These are phyloP conservation scores for Castanospermum australe DNA, from an alignment of 306 rosid genomes.

Conservation along the genomic window DNA sequence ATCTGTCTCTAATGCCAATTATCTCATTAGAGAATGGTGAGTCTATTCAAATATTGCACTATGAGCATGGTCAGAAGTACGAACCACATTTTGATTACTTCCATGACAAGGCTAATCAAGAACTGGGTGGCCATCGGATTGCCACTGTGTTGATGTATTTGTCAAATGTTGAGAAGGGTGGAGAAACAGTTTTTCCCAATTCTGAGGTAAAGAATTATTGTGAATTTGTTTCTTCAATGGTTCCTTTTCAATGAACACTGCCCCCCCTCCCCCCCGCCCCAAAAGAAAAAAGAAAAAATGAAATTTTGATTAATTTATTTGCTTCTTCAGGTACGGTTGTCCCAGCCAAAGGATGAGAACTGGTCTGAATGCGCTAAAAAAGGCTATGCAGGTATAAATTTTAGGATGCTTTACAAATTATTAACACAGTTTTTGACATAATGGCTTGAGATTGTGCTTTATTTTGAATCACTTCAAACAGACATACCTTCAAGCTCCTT, in stretches of 20 bases:
- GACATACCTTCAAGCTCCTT: neutral
- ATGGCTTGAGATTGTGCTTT: neutral
- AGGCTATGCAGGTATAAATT: slow-evolving; percentile 77
- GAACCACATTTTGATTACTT: slow-evolving; percentile 91
- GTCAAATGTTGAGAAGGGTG: slow-evolving; percentile 85
- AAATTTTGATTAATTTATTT: slow-evolving; percentile 8
- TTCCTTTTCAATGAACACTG: neutral
- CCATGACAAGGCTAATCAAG: slow-evolving; percentile 77
- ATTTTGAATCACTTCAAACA: slow-evolving; percentile 16
- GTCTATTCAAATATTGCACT: slow-evolving; percentile 81
- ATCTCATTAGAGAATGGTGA: slow-evolving; percentile 80
- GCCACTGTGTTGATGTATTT: slow-evolving; percentile 96
- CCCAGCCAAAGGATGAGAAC: slow-evolving; percentile 51
- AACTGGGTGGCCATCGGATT: slow-evolving; percentile 83
- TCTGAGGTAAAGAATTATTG: slow-evolving; percentile 50
- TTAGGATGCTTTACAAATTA: neutral
- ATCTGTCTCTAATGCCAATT: neutral
- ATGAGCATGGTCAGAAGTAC: slow-evolving; percentile 83
- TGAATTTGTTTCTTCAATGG: slow-evolving; percentile 10
- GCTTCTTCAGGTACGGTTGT: slow-evolving; percentile 45
- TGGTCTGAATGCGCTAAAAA: slow-evolving; percentile 76
- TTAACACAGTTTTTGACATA: neutral
- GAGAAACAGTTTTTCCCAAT: slow-evolving; percentile 89
- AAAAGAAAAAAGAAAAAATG: neutral
- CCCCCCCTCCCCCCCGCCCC: neutral